Evolutionary conservation across 164 flowering plant species (phyloP), one percentile per base, ranked within the genome.

Genomic region (Vitis amurensis): DNA sequence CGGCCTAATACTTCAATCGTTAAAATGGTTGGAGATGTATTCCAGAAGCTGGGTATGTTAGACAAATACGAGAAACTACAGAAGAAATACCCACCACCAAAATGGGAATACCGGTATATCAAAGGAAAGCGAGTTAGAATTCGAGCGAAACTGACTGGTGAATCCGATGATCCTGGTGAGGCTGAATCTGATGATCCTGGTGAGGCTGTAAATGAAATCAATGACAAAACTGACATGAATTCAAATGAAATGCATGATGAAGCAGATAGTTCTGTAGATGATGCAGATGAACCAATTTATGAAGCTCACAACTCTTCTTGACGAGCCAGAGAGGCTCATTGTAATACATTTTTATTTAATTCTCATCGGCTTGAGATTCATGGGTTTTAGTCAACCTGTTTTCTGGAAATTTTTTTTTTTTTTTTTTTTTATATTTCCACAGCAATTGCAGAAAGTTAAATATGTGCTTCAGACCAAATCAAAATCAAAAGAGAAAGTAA

Each of bases 11-110:
- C 70, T 63, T 64, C 93, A 14, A 81, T 88, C 55, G 89, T 94
- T 49, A 16, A 60, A 13, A 90, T 84, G 96, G 78, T 91, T 66
- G 98, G 98, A 68, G 75, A 84, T 61, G 89, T 81, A 59, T 91
- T 94, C 77, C 80, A 81, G 76, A 81, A 90, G 84, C 81, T 94
- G 68, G 92, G 77, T 29, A 91, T 90, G 97, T 11, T 81, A 76
- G 97, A 94, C 77, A 94, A 91, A 66, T 90, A 88, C 50, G 77
- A 79, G 2, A 94, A 89, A 72, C 68, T 92, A 63, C 76, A 68
- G 68, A 85, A 79, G 75, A 94, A 94, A 78, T 94, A 91, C 77
- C 93, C 98, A 17, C 97, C 97, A 14, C 83, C 84, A 14, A 88
- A 75, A 67, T 91, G 96, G 98, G 93, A 87, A 63, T 90, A 84